phyloP scores from a whole-genome alignment of 495 filamentous ascomycete genomes.

The Hypoxylon intermedium region DNA sequence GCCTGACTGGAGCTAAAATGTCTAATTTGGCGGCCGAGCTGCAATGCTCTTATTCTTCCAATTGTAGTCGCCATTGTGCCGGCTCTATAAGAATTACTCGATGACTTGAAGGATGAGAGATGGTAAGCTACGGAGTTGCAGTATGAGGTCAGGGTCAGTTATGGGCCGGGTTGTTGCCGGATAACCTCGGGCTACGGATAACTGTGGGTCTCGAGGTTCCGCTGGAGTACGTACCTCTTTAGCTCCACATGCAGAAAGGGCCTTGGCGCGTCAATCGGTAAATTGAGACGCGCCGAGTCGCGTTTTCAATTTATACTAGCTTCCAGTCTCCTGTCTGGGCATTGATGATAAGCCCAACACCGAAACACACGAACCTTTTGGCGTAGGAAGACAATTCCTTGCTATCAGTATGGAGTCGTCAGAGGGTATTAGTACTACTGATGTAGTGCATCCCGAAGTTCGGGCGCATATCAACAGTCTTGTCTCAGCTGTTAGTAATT shows the following conservation, averaged over 20 bases:
- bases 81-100: background rate
- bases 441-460: conserved; percentile 83
- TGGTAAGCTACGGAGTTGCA: conserved; percentile 2
- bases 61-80: conserved; percentile 46
- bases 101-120: conserved; percentile 15
- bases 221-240: background rate
- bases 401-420: conserved; percentile 56
- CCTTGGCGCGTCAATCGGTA: conserved; percentile 23
- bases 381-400: conserved; percentile 33
- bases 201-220: conserved; percentile 20
- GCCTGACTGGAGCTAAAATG: conserved; percentile 61
- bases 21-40: conserved; percentile 50
- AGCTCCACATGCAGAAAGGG: background rate
- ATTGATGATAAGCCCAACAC: conserved; percentile 21
- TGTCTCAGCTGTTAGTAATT: conserved; percentile 79
- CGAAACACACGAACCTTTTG: conserved; percentile 12
- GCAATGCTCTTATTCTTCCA: conserved; percentile 41
- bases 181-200: conserved; percentile 55
- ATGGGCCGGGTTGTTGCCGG: conserved; percentile 19
- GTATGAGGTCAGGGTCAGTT: conserved; percentile 9
- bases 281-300: conserved; percentile 33
- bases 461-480: conserved; percentile 90
- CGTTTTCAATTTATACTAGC: conserved; percentile 38
- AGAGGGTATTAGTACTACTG: conserved; percentile 57
- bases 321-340: conserved; percentile 14